phyloP scores from a whole-genome alignment of 116 monocot genomes.

The Dioscorea cayenensis region DNA sequence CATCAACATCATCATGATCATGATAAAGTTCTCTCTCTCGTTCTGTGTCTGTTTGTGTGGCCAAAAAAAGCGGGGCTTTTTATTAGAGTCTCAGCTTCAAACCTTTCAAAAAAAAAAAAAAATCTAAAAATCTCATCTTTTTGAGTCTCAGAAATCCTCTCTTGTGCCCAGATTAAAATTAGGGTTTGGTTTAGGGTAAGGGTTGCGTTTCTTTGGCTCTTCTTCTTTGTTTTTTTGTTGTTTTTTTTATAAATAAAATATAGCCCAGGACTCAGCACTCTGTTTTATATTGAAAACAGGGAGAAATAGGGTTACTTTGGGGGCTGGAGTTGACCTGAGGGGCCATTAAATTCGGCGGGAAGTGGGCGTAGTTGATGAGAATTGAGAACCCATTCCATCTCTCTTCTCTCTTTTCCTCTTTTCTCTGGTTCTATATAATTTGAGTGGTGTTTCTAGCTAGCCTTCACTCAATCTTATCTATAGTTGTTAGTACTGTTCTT shows the following conservation, averaged over 20 bases:
- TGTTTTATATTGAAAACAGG: not conserved
- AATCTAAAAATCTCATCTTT: not conserved
- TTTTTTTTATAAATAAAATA: not conserved
- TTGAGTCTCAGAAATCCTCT: not conserved
- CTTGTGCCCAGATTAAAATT: too few relatives aligned
- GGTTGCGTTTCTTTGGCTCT: not conserved
- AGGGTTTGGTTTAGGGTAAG: too few relatives aligned
- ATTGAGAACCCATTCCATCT: not conserved
- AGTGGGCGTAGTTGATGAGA: not conserved
- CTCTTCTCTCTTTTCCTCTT: too few relatives aligned
- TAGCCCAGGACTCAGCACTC: not conserved
- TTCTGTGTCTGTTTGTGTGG: not conserved
- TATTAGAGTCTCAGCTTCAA: not conserved
- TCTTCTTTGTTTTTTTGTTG: not conserved
- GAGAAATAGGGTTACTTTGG: not conserved
- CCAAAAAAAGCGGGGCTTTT: not conserved
- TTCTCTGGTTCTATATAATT: too few relatives aligned
- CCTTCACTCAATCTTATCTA: too few relatives aligned
- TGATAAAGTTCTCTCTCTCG: not conserved
- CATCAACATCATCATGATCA: not conserved
- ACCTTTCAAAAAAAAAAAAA: not conserved
- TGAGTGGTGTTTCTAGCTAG: too few relatives aligned
- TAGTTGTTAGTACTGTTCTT: too few relatives aligned
- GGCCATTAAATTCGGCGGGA: slow-evolving; percentile 15
- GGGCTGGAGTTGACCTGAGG: not conserved